Evolutionary conservation across 176 grass and related monocot species (phyloP).

Genomic region (Carex myosuroides): DNA sequence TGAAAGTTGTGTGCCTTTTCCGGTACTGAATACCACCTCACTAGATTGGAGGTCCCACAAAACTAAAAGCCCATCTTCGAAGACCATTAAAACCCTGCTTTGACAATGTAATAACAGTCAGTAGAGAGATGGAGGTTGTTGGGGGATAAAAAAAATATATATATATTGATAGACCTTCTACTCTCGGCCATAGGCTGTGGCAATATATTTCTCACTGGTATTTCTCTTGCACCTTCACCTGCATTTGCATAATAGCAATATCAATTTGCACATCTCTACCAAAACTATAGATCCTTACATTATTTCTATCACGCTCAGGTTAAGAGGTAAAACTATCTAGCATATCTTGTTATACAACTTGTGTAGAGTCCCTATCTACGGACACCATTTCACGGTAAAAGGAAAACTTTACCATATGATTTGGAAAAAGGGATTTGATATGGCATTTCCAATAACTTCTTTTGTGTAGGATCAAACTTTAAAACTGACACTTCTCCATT

Average conservation of each 20-base stretch:
- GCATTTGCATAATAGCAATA: not conserved
- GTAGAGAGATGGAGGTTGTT: slow-evolving; percentile 1
- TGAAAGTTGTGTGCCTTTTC: slow-evolving; percentile 52
- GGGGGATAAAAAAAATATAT: not conserved
- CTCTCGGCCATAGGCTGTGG: slow-evolving; percentile 66
- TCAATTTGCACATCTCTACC: not conserved
- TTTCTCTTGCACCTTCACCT: slow-evolving; percentile 25
- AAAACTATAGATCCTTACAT: not conserved
- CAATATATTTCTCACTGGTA: slow-evolving; percentile 36
- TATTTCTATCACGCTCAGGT: not conserved
- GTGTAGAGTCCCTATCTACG: not conserved
- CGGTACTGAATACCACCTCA: slow-evolving; percentile 48
- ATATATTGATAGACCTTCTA: slow-evolving; percentile 45
- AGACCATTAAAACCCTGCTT: slow-evolving; percentile 77
- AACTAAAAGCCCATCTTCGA: slow-evolving; percentile 71
- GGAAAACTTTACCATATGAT: slow-evolving; percentile 51
- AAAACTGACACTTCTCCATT: slow-evolving; percentile 55
- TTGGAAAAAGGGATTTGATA: slow-evolving; percentile 84
- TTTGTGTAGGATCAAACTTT: slow-evolving; percentile 57
- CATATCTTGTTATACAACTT: not conserved
- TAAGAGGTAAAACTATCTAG: not conserved
- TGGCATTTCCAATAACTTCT: slow-evolving; percentile 50
- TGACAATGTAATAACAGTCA: slow-evolving; percentile 15
- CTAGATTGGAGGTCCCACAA: slow-evolving; percentile 87
- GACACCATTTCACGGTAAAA: not conserved